Evolutionary conservation across 345 rosid genomes (phyloP), one percentile per base, ranked within the genome.

Genomic region (Hirschfeldia incana): DNA sequence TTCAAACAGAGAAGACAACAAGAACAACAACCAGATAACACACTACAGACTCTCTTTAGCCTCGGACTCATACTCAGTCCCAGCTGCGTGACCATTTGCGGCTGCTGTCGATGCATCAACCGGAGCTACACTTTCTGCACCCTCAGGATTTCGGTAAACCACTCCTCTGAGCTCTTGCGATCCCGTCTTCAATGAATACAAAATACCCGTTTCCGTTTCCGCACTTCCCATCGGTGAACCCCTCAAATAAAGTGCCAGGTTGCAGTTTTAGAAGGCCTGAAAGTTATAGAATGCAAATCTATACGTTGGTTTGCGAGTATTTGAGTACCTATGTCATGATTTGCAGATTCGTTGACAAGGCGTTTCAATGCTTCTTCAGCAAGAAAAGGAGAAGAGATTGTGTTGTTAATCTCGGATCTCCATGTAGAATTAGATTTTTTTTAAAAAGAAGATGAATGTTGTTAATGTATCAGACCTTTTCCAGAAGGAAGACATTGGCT

Each of bases 391-490:
- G 2, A 53, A 75, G 6, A 1, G 13, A 2, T 8, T 46, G 62
- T 44, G n/a, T 49, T 55, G 15, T 49, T 49, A 61, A 76, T 61
- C 37, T 69, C 0, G 2, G 10, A 76, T 61, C 15, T 9, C 0
- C 7, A 10, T 27, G 33, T 13, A 33, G 32, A 51, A 16, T 4
- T 29, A 46, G 66, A 69, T 32, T 32, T 32, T 32, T 6, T 6
- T 32, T 4, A 32, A 32, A 6, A 34, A 34, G 7, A 34, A 34
- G 37, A 34, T 33, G 16, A 5, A 3, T 21, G 28, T 51, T 46
- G 4, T 44, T 44, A 44, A 49, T 49, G 57, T 49, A 16, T 59
- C 29, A 69, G 0, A 77, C 69, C 80, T 69, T 26, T 77, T 5
- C 33, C 1, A 7, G 11, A 51, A n/a, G 16, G 8, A n/a, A 51